A percentile compares a stretch with the other conserved stretches of the same genome.
phyloP scores from a whole-genome alignment of 169 alveolate species.

The Babesia sp. region DNA sequence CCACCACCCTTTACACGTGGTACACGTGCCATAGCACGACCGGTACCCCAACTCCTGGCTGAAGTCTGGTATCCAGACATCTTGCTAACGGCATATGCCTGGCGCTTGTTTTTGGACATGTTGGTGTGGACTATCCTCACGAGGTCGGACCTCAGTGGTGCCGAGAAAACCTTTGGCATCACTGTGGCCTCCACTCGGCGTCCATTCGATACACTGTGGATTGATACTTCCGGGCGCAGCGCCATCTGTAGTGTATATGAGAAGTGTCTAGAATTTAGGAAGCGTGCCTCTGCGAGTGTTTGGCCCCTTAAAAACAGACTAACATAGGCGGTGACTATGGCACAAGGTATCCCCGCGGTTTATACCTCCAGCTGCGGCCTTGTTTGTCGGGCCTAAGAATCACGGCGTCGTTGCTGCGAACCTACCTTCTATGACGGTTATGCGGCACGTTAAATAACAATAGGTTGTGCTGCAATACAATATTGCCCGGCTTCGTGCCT shows the following conservation, averaged over 20 bases:
- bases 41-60: slow-evolving; percentile 99
- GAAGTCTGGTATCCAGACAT: slow-evolving; percentile 92
- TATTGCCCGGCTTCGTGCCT: slow-evolving; percentile 9
- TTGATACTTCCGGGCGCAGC: slow-evolving; percentile 75
- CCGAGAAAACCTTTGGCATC: slow-evolving; percentile 92
- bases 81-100: slow-evolving; percentile 92
- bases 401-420: slow-evolving; percentile 4
- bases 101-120: slow-evolving; percentile 93
- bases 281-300: not conserved
- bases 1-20: slow-evolving; percentile 99
- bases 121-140: slow-evolving; percentile 93
- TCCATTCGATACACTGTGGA: slow-evolving; percentile 64
- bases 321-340: not conserved
- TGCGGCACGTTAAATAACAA: not conserved
- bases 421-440: slow-evolving; percentile 28
- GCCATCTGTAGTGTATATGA: slow-evolving; percentile 29
- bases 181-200: slow-evolving; percentile 69
- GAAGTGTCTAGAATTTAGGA: not conserved
- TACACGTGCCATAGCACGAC: slow-evolving; percentile 98
- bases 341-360: not conserved
- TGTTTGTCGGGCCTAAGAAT: slow-evolving; percentile 16
- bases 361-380: not conserved
- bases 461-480: not conserved
- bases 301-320: not conserved
- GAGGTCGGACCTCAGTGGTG: slow-evolving; percentile 96